Evolutionary conservation across 2,329 filamentous ascomycete genomes (phyloP).

Genomic region (Lasiodiplodia gonubiensis): DNA sequence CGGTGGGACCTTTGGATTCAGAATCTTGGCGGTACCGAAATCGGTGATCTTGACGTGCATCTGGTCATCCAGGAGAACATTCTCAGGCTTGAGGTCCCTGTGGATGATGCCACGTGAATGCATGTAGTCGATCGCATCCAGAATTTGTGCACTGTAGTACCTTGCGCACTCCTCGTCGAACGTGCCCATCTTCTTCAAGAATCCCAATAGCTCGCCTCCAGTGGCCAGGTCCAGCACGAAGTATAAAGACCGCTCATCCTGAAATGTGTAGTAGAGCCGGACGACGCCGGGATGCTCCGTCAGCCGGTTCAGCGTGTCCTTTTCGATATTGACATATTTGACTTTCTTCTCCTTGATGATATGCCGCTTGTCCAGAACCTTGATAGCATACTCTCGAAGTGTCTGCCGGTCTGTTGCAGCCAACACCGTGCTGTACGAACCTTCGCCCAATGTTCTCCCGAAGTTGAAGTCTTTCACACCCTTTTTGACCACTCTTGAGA

Average conservation of each 20-base stretch:
- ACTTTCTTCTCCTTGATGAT: constrained; percentile 99
- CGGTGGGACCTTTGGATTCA: constrained; percentile 56
- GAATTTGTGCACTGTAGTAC: constrained; percentile 94
- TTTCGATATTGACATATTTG: constrained; percentile 99
- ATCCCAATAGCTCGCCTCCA: constrained; percentile 88
- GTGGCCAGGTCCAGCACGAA: constrained; percentile 95
- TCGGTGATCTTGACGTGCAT: constrained; percentile 99
- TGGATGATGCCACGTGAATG: constrained; percentile 95
- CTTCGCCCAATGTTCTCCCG: constrained; percentile 87
- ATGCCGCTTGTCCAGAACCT: constrained; percentile 96
- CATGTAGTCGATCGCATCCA: constrained; percentile 98
- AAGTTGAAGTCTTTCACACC: constrained; percentile 97
- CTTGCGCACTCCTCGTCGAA: constrained; percentile 94
- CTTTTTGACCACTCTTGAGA: constrained; percentile 89
- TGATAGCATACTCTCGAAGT: constrained; percentile 95
- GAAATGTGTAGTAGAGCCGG: constrained; percentile 96
- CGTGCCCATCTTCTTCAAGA: constrained; percentile 90
- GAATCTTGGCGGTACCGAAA: constrained; percentile 95
- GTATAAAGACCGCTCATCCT: constrained; percentile 94
- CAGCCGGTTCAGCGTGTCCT: constrained; percentile 93
- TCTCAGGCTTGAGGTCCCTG: constrained; percentile 94
- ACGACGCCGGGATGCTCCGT: constrained; percentile 97
- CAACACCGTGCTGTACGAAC: constrained; percentile 96
- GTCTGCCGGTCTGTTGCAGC: constrained; percentile 93
- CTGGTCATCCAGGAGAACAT: constrained; percentile 90